Base-by-base conservation (phyloP, 2,329 filamentous ascomycete genomes). In the Fusarium compactum region DNA sequence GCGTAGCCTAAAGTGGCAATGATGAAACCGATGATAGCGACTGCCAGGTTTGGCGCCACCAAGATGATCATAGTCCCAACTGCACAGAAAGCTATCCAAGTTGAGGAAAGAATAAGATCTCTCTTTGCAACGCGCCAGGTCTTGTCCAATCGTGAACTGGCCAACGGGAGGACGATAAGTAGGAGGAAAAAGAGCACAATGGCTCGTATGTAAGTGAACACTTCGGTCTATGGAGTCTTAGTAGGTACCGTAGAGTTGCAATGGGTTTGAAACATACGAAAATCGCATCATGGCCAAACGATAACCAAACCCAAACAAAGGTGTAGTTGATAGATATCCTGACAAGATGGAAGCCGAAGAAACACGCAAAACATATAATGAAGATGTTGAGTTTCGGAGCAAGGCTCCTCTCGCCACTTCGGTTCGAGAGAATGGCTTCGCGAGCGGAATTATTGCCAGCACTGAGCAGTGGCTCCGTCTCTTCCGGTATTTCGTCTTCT, bases 121-220 rank as follows among this genome's bases (percentile, higher is more conserved):
- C 59, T 62, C 20, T 44, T 46, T 15, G 4, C 25, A 10, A 20
- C 20, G 52, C 22, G 5, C 46, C 57, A 62, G 11, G 2, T 18
- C 10, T 5, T 20, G n/a, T 62, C 56, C 15, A 61, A 25, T 46
- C 30, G 15, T 4, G 22, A 10, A 48, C 34, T 62, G 7, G 24
- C n/a, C 10, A 53, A 32, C 0, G 59, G 59, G 5, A 62, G 16
- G 4, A 44, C 43, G 18, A 62, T 22, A 2, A 62, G 52, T 4
- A 61, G 61, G 10, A 62, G 38, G 11, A 53, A 32, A 3, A 46
- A 30, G 1, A 59, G 32, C 25, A 45, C 47, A 8, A 62, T 20
- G 8, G 59, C 59, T 10, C 46, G 30, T 6, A 62, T 41, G 29
- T 59, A 62, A n/a, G 38, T 16, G 8, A 62, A 34, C 16, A 53